Evolutionary conservation across 2,329 filamentous ascomycete genomes (phyloP), one percentile per base, ranked within the genome.

Genomic region (Westerdykella ornata): DNA sequence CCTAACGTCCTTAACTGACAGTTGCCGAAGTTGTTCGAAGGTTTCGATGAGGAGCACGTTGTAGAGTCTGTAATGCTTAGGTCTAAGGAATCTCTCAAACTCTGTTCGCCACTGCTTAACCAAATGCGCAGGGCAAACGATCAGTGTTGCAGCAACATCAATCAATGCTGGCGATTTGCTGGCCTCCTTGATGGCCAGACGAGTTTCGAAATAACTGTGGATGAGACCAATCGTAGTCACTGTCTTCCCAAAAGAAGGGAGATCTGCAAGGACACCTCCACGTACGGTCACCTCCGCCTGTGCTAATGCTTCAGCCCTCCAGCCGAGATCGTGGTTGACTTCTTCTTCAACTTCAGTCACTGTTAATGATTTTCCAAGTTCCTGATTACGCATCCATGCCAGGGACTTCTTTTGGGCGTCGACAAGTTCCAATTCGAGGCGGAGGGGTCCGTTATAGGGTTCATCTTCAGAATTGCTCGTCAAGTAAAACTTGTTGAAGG

Each of bases 241-340:
- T 0, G 81, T 85, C 52, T 85, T 85, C 0, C 82, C 82, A 53
- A 81, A 84, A 0, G 78, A 80, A 26, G 82, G 78, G 34, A 77
- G 70, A 52, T 83, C 79, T 2, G 80, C 80, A 26, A 83, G 67
- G 14, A 84, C 69, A 4, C 81, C 81, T 11, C 81, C 81, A 14
- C 70, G 72, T 31, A 81, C 46, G 22, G 44, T 28, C 39, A 67
- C 37, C n/a, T 58, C 17, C 28, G 67, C 56, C 44, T 70, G 51
- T n/a, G 71, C 74, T n/a, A 59, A 63, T 1, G 68, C 78, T 55
- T 82, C 80, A 2, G 72, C 71, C 43, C 76, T 72, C 75, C 78
- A 83, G 9, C 72, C 69, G 20, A 81, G 53, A 16, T 68, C 54
- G 0, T 66, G 52, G 11, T 81, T 54, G 1, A 71, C 45, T 2